Evolutionary conservation across 2,329 filamentous ascomycete species (phyloP).

Genomic region (Claviceps africana): DNA sequence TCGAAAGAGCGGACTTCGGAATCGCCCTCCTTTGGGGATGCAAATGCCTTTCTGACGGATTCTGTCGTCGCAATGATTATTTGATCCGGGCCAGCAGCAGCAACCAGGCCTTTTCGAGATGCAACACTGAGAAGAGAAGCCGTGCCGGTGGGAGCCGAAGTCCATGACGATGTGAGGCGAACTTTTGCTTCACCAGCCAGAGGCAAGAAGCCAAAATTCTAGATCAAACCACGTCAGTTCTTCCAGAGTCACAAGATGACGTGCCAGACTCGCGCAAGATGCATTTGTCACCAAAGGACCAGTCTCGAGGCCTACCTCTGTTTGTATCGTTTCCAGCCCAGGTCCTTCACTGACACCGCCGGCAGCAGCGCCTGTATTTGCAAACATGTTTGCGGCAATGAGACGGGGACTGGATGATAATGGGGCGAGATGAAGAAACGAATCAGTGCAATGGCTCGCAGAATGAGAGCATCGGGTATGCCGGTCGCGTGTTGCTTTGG

Average conservation of each 20-base stretch:
- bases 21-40: conserved; percentile 41
- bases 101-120: conserved; percentile 64
- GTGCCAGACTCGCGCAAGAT: neutral
- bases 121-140: conserved; percentile 77
- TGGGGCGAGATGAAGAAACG: conserved; percentile 15
- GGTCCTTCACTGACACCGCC: conserved; percentile 36
- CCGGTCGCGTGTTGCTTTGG: neutral
- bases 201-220: conserved; percentile 69
- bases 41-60: conserved; percentile 62
- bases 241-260: neutral
- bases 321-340: conserved; percentile 64
- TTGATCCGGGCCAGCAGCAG: conserved; percentile 71
- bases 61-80: conserved; percentile 67
- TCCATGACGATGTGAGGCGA: conserved; percentile 68
- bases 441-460: neutral
- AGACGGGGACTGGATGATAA: conserved; percentile 18
- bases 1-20: conserved; percentile 55
- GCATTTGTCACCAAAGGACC: neutral
- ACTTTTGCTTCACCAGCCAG: conserved; percentile 71
- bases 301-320: conserved; percentile 45
- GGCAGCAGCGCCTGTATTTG: conserved; percentile 29
- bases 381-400: conserved; percentile 42
- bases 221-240: neutral
- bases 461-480: neutral
- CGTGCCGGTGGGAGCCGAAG: conserved; percentile 57